Percentiles rank a stretch among this genome's conserved stretches.
Conservation (phyloP, 2,329 filamentous ascomycete species). For the Ceratocystis albifundus region DNA sequence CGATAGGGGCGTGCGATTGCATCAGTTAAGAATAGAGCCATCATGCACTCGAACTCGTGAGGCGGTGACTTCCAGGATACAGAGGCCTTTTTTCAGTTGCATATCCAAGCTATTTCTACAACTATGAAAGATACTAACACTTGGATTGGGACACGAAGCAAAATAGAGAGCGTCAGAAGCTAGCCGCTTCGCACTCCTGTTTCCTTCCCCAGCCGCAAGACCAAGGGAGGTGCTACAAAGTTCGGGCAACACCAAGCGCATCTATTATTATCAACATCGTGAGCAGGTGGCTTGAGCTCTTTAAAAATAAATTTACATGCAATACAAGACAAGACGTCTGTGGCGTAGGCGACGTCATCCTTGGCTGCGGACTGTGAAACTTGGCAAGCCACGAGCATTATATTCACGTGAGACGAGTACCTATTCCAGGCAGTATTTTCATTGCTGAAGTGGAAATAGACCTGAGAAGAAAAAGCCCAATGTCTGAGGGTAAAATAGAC, state of each 20-base stretch:
- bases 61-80: background rate
- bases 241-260: background rate
- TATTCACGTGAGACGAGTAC: background rate
- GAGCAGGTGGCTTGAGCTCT: background rate
- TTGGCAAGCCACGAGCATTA: background rate
- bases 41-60: background rate
- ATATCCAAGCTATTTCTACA: background rate
- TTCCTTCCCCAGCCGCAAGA: background rate
- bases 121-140: background rate
- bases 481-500: conserved; percentile 7
- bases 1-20: background rate
- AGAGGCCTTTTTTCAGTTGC: background rate
- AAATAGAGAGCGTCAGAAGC: background rate
- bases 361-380: background rate
- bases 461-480: background rate
- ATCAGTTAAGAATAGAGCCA: background rate
- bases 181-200: background rate
- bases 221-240: background rate
- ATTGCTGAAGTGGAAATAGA: background rate
- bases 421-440: background rate
- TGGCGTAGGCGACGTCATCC: background rate
- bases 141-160: background rate
- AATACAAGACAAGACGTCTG: background rate
- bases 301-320: background rate
- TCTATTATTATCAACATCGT: background rate